These are phyloP conservation scores for Saccharomycopsis malanga DNA, from an alignment of 805 yeast species.

Conservation along the genomic window DNA sequence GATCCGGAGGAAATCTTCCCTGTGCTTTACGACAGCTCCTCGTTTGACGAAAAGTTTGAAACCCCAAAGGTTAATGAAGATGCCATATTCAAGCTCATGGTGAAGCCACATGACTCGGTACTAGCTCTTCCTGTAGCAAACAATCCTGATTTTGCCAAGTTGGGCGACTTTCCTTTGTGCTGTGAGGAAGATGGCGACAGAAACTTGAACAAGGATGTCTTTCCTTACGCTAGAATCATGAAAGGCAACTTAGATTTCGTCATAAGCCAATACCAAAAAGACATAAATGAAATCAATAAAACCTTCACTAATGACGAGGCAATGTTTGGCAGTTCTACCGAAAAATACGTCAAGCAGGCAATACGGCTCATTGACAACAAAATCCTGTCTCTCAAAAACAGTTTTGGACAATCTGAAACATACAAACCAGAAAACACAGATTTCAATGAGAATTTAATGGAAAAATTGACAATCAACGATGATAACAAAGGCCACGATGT, in stretches of 20 bases:
- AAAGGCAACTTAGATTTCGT: conserved; percentile 55
- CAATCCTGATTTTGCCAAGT: conserved; percentile 30
- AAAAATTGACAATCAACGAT: conserved; percentile 8
- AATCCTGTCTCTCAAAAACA: not conserved
- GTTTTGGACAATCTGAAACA: conserved; percentile 1
- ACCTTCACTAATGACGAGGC: conserved; percentile 8
- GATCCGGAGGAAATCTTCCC: conserved; percentile 55
- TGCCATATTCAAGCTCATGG: conserved; percentile 59
- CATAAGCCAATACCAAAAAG: conserved; percentile 48
- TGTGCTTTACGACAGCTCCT: conserved; percentile 40
- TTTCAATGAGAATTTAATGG: not conserved
- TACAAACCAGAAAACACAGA: not conserved
- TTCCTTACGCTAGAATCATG: conserved; percentile 59
- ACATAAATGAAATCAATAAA: conserved; percentile 52
- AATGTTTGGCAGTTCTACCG: conserved; percentile 41
- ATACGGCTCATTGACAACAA: conserved; percentile 35
- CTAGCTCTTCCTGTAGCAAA: conserved; percentile 45
- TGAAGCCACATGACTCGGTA: conserved; percentile 37
- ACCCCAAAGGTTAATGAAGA: conserved; percentile 51
- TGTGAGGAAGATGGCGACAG: conserved; percentile 16
- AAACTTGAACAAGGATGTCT: conserved; percentile 29
- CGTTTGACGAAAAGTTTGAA: conserved; percentile 47
- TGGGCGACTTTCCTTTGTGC: conserved; percentile 52
- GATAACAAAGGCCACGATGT: conserved; percentile 19
- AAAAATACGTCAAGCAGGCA: conserved; percentile 43